Percentiles rank a stretch among this genome's conserved stretches.
These are phyloP conservation scores for Leccinum incarnatum DNA, from an alignment of 768 basidiomycete genomes.

Conservation along the genomic window DNA sequence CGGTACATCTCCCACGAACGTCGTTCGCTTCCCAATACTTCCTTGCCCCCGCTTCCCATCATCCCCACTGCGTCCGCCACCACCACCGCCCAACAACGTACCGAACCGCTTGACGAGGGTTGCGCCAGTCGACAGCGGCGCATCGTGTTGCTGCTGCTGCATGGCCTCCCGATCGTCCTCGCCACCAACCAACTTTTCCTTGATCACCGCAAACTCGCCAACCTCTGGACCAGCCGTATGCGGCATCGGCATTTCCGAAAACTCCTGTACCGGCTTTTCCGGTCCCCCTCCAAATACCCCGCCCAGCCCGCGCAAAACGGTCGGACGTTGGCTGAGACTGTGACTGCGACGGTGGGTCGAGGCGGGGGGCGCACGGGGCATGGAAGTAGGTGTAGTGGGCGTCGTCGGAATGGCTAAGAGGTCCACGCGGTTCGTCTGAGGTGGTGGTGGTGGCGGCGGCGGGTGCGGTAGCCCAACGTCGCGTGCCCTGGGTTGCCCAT, in stretches of 20 bases:
- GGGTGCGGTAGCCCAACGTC: slow-evolving; percentile 49
- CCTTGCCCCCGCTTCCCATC: slow-evolving; percentile 41
- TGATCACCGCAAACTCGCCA: slow-evolving; percentile 47
- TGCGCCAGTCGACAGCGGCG: slow-evolving; percentile 54
- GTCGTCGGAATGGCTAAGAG: slow-evolving; percentile 21
- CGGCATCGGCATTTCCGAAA: slow-evolving; percentile 42
- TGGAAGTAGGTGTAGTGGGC: slow-evolving; percentile 27
- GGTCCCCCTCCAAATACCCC: slow-evolving; percentile 54
- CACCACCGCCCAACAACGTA: slow-evolving; percentile 45
- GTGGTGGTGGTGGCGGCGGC: slow-evolving; percentile 21
- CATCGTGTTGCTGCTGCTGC: slow-evolving; percentile 12
- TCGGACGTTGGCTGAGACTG: slow-evolving; percentile 76
- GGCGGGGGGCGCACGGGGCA: slow-evolving; percentile 71
- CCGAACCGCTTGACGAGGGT: slow-evolving; percentile 77
- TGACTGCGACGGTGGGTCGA: slow-evolving; percentile 81
- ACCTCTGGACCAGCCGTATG: slow-evolving; percentile 68
- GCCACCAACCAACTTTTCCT: slow-evolving; percentile 27
- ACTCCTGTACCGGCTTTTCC: slow-evolving; percentile 41
- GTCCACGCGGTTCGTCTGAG: slow-evolving; percentile 32
- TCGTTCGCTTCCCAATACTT: slow-evolving; percentile 45
- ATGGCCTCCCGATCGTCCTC: slow-evolving; percentile 22
- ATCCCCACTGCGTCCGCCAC: slow-evolving; percentile 36
- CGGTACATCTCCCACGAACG: slow-evolving; percentile 37
- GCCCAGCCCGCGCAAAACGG: slow-evolving; percentile 50
- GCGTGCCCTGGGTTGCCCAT: slow-evolving; percentile 60